These are phyloP conservation scores for Bipolaris bicolor DNA, from an alignment of 2,329 filamentous ascomycete genomes.

Conservation along the genomic window DNA sequence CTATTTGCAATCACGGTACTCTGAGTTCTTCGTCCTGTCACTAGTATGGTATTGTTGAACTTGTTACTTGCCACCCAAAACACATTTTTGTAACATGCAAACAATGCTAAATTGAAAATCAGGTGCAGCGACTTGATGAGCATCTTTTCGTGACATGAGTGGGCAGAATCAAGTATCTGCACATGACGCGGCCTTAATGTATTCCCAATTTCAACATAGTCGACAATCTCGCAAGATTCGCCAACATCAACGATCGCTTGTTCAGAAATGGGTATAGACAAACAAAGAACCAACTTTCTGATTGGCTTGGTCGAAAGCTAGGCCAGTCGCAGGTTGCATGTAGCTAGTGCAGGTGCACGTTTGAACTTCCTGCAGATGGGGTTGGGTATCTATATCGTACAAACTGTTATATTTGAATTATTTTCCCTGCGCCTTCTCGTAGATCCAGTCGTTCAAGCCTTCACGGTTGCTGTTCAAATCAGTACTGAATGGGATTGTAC, in stretches of 20 bases:
- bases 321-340: slow-evolving; percentile 7
- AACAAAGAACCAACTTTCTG: slow-evolving; percentile 11
- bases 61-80: background rate
- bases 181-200: background rate
- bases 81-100: background rate
- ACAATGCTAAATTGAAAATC: background rate
- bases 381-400: background rate
- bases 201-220: background rate
- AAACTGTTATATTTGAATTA: slow-evolving; percentile 14
- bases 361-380: background rate
- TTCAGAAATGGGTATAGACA: background rate
- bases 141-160: background rate
- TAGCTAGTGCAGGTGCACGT: slow-evolving; percentile 11
- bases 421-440: slow-evolving; percentile 72
- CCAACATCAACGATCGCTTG: background rate
- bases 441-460: slow-evolving; percentile 96
- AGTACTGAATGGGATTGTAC: slow-evolving; percentile 14
- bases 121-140: background rate
- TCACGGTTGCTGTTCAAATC: slow-evolving; percentile 69
- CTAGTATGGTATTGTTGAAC: background rate
- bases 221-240: background rate
- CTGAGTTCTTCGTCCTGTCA: background rate
- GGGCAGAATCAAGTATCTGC: background rate
- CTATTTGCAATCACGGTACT: background rate
- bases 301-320: slow-evolving; percentile 1